A percentile compares a stretch with the other conserved stretches of the same genome.
These are phyloP conservation scores for Rosa persica DNA, from an alignment of 306 rosid species.

Conservation along the genomic window DNA sequence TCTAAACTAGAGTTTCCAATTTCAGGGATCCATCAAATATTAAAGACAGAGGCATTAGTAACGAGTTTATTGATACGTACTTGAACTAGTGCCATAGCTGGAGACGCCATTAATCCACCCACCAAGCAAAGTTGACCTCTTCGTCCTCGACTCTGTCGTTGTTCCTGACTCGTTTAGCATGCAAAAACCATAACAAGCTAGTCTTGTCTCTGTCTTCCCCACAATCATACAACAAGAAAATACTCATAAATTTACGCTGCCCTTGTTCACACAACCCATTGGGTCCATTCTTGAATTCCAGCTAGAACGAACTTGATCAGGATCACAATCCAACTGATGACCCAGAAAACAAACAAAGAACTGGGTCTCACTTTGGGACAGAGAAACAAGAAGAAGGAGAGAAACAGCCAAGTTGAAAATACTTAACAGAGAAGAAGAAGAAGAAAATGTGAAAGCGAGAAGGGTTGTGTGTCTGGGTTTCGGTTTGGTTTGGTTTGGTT, in stretches of 20 bases:
- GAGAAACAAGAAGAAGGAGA: not conserved
- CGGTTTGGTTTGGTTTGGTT: not conserved
- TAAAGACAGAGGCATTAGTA: not conserved
- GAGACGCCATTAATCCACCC: constrained; percentile 27
- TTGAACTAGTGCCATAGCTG: constrained; percentile 41
- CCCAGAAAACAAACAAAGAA: constrained; percentile 1
- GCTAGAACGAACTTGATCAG: not conserved
- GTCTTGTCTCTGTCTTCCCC: constrained; percentile 7
- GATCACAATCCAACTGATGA: not conserved
- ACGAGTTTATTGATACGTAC: constrained; percentile 32
- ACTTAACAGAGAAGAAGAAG: not conserved
- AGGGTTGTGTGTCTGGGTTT: not conserved
- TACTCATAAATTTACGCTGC: constrained; percentile 12
- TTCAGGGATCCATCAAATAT: not conserved
- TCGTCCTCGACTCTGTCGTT: constrained; percentile 6
- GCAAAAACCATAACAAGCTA: not conserved
- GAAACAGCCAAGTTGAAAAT: not conserved
- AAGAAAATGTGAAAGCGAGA: not conserved
- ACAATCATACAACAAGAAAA: not conserved
- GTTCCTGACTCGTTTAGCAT: not conserved
- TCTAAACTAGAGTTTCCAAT: not conserved
- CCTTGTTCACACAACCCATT: not conserved
- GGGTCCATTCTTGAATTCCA: not conserved
- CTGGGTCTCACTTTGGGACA: not conserved
- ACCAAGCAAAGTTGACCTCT: constrained; percentile 1